Percentiles rank a stretch among this genome's conserved stretches.
Conservation (phyloP, 257 asterid genomes). For the Petunia secreta region DNA sequence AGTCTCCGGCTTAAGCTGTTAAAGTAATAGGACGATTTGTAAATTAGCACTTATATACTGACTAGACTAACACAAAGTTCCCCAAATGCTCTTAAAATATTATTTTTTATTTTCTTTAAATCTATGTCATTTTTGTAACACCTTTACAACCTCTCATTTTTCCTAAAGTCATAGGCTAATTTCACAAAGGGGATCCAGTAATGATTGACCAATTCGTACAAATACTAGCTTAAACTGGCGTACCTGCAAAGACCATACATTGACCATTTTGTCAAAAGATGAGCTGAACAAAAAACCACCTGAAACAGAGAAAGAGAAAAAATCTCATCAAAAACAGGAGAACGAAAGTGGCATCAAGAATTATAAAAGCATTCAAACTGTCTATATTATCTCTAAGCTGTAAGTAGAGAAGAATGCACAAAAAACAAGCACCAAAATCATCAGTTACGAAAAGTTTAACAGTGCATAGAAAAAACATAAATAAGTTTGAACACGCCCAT, state of each 20-base stretch:
- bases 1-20: not conserved
- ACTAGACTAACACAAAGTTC: conserved; percentile 7
- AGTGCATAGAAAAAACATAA: not conserved
- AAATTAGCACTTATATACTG: not conserved
- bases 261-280: conserved; percentile 78
- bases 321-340: conserved; percentile 21
- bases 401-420: conserved; percentile 2
- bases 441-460: conserved; percentile 3
- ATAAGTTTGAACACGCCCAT: not conserved
- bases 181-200: conserved; percentile 19
- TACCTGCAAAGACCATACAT: conserved; percentile 94
- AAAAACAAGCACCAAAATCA: not conserved
- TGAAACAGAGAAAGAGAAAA: conserved; percentile 37
- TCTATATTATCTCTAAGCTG: not conserved
- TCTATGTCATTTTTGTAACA: not conserved
- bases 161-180: not conserved
- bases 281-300: conserved; percentile 96
- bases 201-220: not conserved
- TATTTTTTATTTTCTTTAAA: not conserved
- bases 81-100: not conserved
- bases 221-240: conserved; percentile 25
- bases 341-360: not conserved
- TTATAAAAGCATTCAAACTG: conserved; percentile 11
- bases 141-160: not conserved
- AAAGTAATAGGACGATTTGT: not conserved